Evolutionary conservation across 495 filamentous ascomycete species (phyloP).

Genomic region (Bacidia gigantensis): DNA sequence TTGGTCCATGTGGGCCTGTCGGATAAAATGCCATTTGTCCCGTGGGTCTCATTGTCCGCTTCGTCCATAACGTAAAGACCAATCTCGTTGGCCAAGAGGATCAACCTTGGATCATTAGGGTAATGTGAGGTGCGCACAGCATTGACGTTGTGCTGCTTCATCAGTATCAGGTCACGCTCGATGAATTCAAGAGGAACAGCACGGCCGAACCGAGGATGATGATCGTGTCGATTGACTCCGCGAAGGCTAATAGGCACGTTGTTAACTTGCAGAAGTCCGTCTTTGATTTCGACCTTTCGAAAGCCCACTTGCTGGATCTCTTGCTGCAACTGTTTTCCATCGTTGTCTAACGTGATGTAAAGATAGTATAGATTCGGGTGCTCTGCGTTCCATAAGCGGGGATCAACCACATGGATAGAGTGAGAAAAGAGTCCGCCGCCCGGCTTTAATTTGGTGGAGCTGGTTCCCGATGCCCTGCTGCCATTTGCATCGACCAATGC

Average conservation of each 20-base stretch:
- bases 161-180: slow-evolving; percentile 42
- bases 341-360: slow-evolving; percentile 19
- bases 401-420: slow-evolving; percentile 29
- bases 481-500: slow-evolving; percentile 19
- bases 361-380: slow-evolving; percentile 45
- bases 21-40: slow-evolving; percentile 38
- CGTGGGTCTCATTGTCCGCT: slow-evolving; percentile 57
- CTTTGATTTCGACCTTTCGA: slow-evolving; percentile 41
- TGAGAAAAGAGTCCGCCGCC: slow-evolving; percentile 20
- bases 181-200: slow-evolving; percentile 46
- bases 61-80: slow-evolving; percentile 62
- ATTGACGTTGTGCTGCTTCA: slow-evolving; percentile 57
- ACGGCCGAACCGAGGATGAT: slow-evolving; percentile 44
- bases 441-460: slow-evolving; percentile 2
- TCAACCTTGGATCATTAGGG: slow-evolving; percentile 42
- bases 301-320: slow-evolving; percentile 45
- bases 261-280: slow-evolving; percentile 45
- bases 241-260: slow-evolving; percentile 40
- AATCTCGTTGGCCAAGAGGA: slow-evolving; percentile 51
- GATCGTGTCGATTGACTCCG: slow-evolving; percentile 52
- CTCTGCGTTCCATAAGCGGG: slow-evolving; percentile 53
- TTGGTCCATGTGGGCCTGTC: slow-evolving; percentile 50
- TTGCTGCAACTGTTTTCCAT: slow-evolving; percentile 25
- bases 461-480: not conserved
- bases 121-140: slow-evolving; percentile 50